A percentile compares a stretch with the other conserved stretches of the same genome.
phyloP scores from a whole-genome alignment of 306 rosid genomes.

The Vigna unguiculata region DNA sequence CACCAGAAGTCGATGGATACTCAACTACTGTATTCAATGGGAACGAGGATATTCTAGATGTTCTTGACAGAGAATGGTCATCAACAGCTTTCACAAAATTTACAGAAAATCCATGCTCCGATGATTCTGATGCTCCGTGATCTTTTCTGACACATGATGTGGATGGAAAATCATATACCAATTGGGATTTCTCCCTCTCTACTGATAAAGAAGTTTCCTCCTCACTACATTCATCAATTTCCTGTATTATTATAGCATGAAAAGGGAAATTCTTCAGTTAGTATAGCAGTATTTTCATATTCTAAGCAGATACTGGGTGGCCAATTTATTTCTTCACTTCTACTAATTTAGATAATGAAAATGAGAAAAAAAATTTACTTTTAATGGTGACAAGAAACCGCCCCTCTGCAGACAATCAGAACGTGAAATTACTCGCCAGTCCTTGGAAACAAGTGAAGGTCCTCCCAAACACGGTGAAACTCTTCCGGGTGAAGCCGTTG shows the following conservation, averaged over 20 bases:
- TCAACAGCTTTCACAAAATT: constrained; percentile 28
- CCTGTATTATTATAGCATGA: constrained; percentile 57
- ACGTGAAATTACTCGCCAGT: constrained; percentile 38
- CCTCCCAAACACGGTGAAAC: constrained; percentile 43
- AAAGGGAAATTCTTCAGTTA: constrained; percentile 1
- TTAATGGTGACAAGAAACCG: constrained; percentile 57
- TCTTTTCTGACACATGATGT: constrained; percentile 43
- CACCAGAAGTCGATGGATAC: constrained; percentile 44
- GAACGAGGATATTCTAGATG: constrained; percentile 35
- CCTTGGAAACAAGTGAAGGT: constrained; percentile 41
- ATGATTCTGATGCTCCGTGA: constrained; percentile 45
- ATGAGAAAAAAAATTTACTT: constrained; percentile 51
- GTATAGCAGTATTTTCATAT: not conserved
- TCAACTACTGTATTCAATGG: constrained; percentile 38
- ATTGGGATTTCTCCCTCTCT: constrained; percentile 41
- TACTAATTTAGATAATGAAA: not conserved
- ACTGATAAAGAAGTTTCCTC: constrained; percentile 53
- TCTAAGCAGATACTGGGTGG: not conserved
- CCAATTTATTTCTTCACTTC: not conserved
- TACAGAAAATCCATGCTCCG: constrained; percentile 42
- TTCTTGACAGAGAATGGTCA: constrained; percentile 33
- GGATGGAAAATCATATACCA: constrained; percentile 51
- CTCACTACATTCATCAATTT: constrained; percentile 56
- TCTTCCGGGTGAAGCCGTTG: constrained; percentile 40
- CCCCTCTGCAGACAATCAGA: constrained; percentile 50